Evolutionary conservation across 495 filamentous ascomycete species (phyloP).

Genomic region (Opeltia flavorubescens): DNA sequence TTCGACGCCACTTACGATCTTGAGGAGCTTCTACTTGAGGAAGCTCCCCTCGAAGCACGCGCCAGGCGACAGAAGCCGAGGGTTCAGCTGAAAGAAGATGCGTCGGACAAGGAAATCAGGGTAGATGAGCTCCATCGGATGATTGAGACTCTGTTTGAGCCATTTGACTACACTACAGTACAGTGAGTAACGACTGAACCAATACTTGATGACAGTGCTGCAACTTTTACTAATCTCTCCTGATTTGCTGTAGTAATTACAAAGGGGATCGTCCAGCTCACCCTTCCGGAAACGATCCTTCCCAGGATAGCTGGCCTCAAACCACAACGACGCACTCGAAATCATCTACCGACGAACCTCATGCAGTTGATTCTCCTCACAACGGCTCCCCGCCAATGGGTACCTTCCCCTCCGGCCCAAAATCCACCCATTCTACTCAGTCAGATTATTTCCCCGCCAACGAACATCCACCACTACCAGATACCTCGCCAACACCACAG

Average conservation of each 20-base stretch:
- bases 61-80: conserved; percentile 87
- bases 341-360: conserved; percentile 12
- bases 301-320: conserved; percentile 11
- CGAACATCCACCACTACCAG: conserved; percentile 3
- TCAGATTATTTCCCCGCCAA: conserved; percentile 14
- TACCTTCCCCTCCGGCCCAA: background rate
- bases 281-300: conserved; percentile 4
- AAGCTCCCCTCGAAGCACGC: conserved; percentile 86
- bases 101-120: conserved; percentile 86
- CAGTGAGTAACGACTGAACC: conserved; percentile 34
- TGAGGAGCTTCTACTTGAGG: conserved; percentile 86
- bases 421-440: conserved; percentile 8
- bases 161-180: conserved; percentile 83
- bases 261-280: conserved; percentile 11
- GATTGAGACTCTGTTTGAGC: conserved; percentile 89
- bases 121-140: conserved; percentile 88
- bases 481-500: conserved; percentile 9
- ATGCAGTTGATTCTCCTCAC: conserved; percentile 5
- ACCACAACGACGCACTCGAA: conserved; percentile 11
- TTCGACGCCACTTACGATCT: conserved; percentile 98
- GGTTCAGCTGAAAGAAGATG: conserved; percentile 81
- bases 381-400: conserved; percentile 11
- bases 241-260: conserved; percentile 11
- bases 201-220: background rate
- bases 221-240: background rate